Conservation (phyloP, 2,329 filamentous ascomycete species). For the Epichloe brachyelytri region DNA sequence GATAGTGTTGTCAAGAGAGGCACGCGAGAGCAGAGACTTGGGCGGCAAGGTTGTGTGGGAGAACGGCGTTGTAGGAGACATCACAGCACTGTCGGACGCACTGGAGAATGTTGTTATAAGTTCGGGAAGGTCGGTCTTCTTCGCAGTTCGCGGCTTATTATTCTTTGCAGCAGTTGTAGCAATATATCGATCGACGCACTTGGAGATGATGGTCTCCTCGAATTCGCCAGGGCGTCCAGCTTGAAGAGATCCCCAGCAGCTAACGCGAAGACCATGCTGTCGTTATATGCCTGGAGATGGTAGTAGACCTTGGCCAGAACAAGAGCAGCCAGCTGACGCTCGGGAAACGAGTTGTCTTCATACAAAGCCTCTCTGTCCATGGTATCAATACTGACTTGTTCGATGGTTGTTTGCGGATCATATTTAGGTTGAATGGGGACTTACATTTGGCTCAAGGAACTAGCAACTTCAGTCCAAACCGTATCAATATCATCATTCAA, state of each 20-base stretch:
- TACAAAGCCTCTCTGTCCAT: slow-evolving; percentile 76
- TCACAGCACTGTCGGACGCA: slow-evolving; percentile 54
- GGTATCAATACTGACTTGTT: background rate
- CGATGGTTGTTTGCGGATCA: background rate
- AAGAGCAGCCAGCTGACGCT: slow-evolving; percentile 85
- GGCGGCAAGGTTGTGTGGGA: slow-evolving; percentile 87
- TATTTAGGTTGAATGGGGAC: slow-evolving; percentile 8
- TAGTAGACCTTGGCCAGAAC: slow-evolving; percentile 98
- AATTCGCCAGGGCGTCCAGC: slow-evolving; percentile 84
- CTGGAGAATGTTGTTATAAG: slow-evolving; percentile 69
- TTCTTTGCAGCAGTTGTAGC: slow-evolving; percentile 49
- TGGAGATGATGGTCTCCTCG: slow-evolving; percentile 97
- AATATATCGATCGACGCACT: slow-evolving; percentile 97
- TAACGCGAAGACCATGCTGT: slow-evolving; percentile 97
- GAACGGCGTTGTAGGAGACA: slow-evolving; percentile 88
- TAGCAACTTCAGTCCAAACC: slow-evolving; percentile 94
- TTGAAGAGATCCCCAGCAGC: slow-evolving; percentile 92
- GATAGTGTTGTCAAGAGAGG: slow-evolving; percentile 52
- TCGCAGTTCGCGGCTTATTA: slow-evolving; percentile 28
- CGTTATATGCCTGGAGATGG: slow-evolving; percentile 95
- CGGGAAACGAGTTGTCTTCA: slow-evolving; percentile 88
- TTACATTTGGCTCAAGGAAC: slow-evolving; percentile 85
- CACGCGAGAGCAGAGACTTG: slow-evolving; percentile 86
- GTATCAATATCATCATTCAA: slow-evolving; percentile 95
- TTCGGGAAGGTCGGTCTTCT: slow-evolving; percentile 44